Conservation (phyloP, 2,329 filamentous ascomycete species). For the Fusarium citri region DNA sequence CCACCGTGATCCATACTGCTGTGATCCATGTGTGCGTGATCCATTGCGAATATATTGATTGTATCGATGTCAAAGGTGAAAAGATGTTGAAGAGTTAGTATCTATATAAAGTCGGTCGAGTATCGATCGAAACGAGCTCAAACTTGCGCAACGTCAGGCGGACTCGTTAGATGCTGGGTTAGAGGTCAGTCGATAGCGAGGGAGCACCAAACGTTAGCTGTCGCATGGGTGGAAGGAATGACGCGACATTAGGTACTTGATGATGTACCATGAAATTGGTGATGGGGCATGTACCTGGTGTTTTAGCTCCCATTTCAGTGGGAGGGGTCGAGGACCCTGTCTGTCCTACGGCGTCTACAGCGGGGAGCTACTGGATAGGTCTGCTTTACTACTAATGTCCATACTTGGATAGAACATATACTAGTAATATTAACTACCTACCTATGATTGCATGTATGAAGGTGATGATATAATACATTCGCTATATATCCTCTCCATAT, state of each 20-base stretch:
- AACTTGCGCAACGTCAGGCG: conserved; percentile 52
- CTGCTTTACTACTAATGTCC: no score
- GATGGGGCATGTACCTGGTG: conserved; percentile 6
- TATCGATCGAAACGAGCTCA: conserved; percentile 53
- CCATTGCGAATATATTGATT: conserved; percentile 49
- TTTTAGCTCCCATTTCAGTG: conserved; percentile 16
- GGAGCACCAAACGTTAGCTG: conserved; percentile 3
- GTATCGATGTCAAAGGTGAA: background rate
- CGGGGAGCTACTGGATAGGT: conserved; percentile 4
- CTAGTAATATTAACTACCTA: background rate
- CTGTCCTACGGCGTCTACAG: conserved; percentile 3
- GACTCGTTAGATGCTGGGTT: conserved; percentile 5
- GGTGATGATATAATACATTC: background rate
- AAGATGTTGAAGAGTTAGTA: background rate
- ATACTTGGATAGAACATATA: background rate
- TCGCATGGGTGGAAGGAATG: conserved; percentile 21
- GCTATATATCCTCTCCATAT: background rate
- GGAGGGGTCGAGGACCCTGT: conserved; percentile 13
- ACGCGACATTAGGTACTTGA: conserved; percentile 24
- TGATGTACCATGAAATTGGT: background rate
- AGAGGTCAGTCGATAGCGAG: conserved; percentile 23
- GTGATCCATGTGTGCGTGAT: conserved; percentile 59
- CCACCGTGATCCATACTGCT: conserved; percentile 56
- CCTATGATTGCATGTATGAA: background rate
- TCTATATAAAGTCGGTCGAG: conserved; percentile 8